phyloP scores from a whole-genome alignment of 345 rosid genomes.

The Populus simonii region DNA sequence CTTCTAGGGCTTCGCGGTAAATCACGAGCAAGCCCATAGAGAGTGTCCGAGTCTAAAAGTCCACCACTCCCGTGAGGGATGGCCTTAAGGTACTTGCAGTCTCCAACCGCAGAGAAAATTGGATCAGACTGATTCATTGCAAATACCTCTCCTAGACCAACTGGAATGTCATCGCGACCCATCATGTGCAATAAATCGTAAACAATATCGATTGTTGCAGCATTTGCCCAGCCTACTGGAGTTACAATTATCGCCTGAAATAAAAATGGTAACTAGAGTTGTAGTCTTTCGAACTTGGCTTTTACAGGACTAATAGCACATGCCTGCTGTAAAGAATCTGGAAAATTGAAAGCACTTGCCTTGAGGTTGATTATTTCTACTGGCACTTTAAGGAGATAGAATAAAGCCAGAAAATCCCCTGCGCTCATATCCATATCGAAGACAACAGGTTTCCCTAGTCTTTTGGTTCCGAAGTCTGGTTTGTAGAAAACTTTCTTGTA shows the following conservation, averaged over 20 bases:
- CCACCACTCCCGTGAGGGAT: constrained; percentile 87
- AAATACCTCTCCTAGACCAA: constrained; percentile 70
- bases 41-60: constrained; percentile 80
- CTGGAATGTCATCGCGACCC: constrained; percentile 93
- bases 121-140: constrained; percentile 70
- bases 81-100: constrained; percentile 67
- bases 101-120: constrained; percentile 49
- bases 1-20: constrained; percentile 86
- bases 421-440: constrained; percentile 97
- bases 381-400: constrained; percentile 82
- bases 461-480: constrained; percentile 52
- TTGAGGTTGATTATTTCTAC: constrained; percentile 66
- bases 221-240: constrained; percentile 96
- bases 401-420: constrained; percentile 81
- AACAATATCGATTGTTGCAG: constrained; percentile 78
- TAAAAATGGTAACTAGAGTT: not conserved
- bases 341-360: constrained; percentile 26
- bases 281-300: not conserved
- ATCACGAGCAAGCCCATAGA: constrained; percentile 77
- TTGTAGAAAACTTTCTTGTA: constrained; percentile 52
- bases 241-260: constrained; percentile 72
- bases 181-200: constrained; percentile 95
- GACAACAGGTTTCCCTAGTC: constrained; percentile 67
- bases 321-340: not conserved
- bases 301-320: not conserved